These are phyloP conservation scores for Aspergillus kassunensis DNA, from an alignment of 495 filamentous ascomycete species.

Conservation along the genomic window DNA sequence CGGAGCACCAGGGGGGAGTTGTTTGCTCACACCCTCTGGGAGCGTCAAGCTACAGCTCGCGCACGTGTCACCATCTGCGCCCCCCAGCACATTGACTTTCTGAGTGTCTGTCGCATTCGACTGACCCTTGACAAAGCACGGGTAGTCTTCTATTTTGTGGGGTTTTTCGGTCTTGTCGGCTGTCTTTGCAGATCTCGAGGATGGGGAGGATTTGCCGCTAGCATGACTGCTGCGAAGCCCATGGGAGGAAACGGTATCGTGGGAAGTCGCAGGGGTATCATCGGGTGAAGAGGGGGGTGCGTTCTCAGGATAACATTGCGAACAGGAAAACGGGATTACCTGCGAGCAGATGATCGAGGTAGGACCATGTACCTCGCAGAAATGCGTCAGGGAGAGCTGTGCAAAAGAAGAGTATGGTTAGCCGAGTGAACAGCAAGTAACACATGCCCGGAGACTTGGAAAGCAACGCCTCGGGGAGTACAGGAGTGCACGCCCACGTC, in stretches of 20 bases:
- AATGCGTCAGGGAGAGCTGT: conserved; percentile 91
- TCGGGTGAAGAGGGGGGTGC: conserved; percentile 31
- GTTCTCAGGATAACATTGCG: conserved; percentile 57
- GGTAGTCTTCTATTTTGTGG: conserved; percentile 43
- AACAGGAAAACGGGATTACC: conserved; percentile 72
- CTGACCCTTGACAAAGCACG: conserved; percentile 37
- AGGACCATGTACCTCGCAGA: conserved; percentile 92
- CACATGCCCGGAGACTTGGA: conserved; percentile 1
- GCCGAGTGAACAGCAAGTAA: conserved; percentile 6
- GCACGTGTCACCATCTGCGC: conserved; percentile 47
- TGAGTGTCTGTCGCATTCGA: conserved; percentile 31
- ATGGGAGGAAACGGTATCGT: conserved; percentile 23
- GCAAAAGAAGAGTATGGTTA: conserved; percentile 2
- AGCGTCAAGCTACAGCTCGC: conserved; percentile 57
- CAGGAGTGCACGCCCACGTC: not conserved
- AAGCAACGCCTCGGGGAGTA: conserved; percentile 1
- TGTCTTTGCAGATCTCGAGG: conserved; percentile 14
- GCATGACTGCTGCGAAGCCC: conserved; percentile 15
- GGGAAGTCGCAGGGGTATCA: conserved; percentile 31
- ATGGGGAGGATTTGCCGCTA: conserved; percentile 15
- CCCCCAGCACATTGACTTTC: conserved; percentile 29
- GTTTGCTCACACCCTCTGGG: conserved; percentile 50
- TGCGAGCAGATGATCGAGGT: conserved; percentile 95
- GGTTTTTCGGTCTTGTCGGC: conserved; percentile 21
- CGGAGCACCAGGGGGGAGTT: conserved; percentile 51